Conservation (phyloP, 345 rosid genomes). For the Brassica nigra region DNA sequence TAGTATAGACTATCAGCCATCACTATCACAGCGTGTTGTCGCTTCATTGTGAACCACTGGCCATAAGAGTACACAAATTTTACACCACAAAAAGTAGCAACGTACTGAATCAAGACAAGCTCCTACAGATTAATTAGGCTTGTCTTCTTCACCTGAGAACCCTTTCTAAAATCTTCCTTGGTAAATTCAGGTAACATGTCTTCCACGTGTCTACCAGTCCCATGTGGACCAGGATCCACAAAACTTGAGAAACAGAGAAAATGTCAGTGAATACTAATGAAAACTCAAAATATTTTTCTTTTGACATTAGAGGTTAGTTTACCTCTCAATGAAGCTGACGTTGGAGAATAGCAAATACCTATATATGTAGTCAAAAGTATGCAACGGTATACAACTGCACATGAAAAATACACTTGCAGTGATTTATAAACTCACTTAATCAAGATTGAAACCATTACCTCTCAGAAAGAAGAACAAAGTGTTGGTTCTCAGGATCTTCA, state of each 20-base stretch:
- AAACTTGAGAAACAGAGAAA: slow-evolving; percentile 54
- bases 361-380: slow-evolving; percentile 76
- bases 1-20: slow-evolving; percentile 89
- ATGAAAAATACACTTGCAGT: background rate
- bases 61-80: slow-evolving; percentile 1
- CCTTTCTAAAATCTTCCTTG: slow-evolving; percentile 89
- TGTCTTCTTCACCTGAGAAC: slow-evolving; percentile 79
- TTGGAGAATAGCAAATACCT: slow-evolving; percentile 80
- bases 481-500: slow-evolving; percentile 86
- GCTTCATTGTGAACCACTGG: slow-evolving; percentile 97
- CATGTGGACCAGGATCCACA: slow-evolving; percentile 96
- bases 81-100: background rate
- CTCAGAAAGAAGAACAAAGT: slow-evolving; percentile 93
- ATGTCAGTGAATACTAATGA: slow-evolving; percentile 6
- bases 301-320: slow-evolving; percentile 25
- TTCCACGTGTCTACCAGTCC: slow-evolving; percentile 92
- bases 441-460: slow-evolving; percentile 53
- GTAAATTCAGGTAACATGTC: slow-evolving; percentile 90
- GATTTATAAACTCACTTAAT: background rate
- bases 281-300: background rate
- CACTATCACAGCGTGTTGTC: slow-evolving; percentile 91
- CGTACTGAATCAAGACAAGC: slow-evolving; percentile 13
- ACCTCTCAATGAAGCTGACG: slow-evolving; percentile 92
- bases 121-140: background rate
- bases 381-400: slow-evolving; percentile 90